These are phyloP conservation scores for Dictyostelium brefeldianum DNA, from an alignment of 78 protist genomes.

Conservation along the genomic window DNA sequence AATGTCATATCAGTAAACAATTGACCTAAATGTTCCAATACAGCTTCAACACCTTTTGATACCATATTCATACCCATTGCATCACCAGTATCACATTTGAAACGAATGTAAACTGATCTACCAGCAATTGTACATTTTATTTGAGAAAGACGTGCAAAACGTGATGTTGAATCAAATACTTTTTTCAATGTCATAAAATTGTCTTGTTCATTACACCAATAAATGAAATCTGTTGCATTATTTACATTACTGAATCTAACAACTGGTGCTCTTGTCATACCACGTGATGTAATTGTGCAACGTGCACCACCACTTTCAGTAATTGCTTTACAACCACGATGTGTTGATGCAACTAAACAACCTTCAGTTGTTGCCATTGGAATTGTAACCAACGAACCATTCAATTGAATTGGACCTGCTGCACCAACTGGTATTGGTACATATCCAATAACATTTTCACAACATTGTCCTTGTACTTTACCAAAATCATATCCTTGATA, in stretches of 20 bases:
- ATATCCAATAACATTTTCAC: slow-evolving; percentile 97
- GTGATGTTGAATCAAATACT: slow-evolving; percentile 84
- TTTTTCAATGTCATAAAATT: slow-evolving; percentile 27
- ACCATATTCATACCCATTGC: slow-evolving; percentile 99
- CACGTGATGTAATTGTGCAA: slow-evolving; percentile 66
- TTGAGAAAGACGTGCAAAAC: slow-evolving; percentile 77
- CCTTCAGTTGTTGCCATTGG: slow-evolving; percentile 98
- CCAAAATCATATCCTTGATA: slow-evolving; percentile 82
- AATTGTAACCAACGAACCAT: slow-evolving; percentile 77
- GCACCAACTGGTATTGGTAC: slow-evolving; percentile 95
- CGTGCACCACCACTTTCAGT: slow-evolving; percentile 83
- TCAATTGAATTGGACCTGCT: slow-evolving; percentile 92
- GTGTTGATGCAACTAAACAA: slow-evolving; percentile 92
- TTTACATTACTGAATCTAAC: slow-evolving; percentile 65
- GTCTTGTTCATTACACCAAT: slow-evolving; percentile 62
- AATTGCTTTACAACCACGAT: slow-evolving; percentile 93
- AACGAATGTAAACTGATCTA: slow-evolving; percentile 86
- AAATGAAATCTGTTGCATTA: slow-evolving; percentile 66
- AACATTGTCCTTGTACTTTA: slow-evolving; percentile 87
- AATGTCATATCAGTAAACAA: slow-evolving; percentile 77
- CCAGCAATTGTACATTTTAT: slow-evolving; percentile 79
- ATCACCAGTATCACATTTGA: slow-evolving; percentile 93
- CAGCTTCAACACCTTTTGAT: slow-evolving; percentile 88
- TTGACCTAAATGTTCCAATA: slow-evolving; percentile 31
- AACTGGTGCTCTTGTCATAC: slow-evolving; percentile 97